Conservation (phyloP, 208 protist species). For the Leptomonas seymouri region DNA sequence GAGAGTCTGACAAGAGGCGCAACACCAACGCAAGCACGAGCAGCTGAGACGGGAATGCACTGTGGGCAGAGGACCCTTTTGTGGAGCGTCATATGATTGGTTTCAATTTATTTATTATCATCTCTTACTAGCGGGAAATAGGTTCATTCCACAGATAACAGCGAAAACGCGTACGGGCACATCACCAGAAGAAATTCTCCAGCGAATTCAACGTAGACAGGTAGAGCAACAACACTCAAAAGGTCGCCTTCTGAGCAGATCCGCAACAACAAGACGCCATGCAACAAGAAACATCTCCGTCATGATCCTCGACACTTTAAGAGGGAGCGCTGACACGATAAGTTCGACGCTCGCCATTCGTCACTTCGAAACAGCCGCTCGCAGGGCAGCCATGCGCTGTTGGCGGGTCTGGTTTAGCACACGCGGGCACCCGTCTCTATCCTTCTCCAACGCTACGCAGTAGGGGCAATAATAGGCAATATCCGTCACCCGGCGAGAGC, state of each 20-base stretch:
- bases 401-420: conserved; percentile 79
- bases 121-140: neutral
- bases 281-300: too few relatives aligned
- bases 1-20: too few relatives aligned
- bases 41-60: too few relatives aligned
- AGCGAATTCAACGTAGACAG: too few relatives aligned
- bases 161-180: neutral
- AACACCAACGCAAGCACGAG: too few relatives aligned
- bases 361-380: conserved; percentile 29
- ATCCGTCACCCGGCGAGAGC: conserved; percentile 50
- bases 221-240: too few relatives aligned
- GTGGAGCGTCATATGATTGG: too few relatives aligned
- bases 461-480: conserved; percentile 91
- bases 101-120: too few relatives aligned
- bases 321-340: too few relatives aligned
- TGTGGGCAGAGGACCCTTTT: too few relatives aligned
- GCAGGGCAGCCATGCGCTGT: conserved; percentile 63
- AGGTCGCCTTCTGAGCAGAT: neutral
- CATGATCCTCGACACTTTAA: too few relatives aligned
- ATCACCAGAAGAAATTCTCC: neutral
- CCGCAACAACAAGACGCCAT: neutral
- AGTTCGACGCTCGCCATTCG: too few relatives aligned
- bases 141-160: neutral
- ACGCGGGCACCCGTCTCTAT: conserved; percentile 87
- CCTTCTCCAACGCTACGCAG: conserved; percentile 88